Evolutionary conservation across 306 rosid species (phyloP).

Genomic region (Begonia fuchsioides): DNA sequence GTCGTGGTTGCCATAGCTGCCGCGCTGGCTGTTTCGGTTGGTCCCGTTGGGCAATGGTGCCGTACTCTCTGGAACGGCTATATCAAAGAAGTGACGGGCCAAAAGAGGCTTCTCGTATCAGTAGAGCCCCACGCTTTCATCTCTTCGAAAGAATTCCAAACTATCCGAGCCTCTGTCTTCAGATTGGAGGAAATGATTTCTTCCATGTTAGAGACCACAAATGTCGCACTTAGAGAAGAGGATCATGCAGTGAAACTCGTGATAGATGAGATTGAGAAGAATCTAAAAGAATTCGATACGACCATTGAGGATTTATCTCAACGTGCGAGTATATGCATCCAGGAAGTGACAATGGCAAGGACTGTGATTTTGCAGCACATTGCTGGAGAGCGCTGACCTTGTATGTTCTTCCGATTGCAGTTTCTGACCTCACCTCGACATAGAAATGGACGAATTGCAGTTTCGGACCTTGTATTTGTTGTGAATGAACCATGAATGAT

Average conservation of each 20-base stretch:
- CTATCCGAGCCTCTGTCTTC: constrained; percentile 24
- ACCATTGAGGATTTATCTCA: constrained; percentile 42
- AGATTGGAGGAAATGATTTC: constrained; percentile 38
- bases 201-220: no score
- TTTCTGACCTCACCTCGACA: no score
- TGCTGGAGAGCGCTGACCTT: constrained; percentile 1
- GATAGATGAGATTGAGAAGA: constrained; percentile 73
- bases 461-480: no score
- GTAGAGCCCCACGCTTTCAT: constrained; percentile 38
- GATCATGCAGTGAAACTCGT: constrained; percentile 44
- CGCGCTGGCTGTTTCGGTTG: constrained; percentile 64
- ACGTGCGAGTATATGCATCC: constrained; percentile 52
- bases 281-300: constrained; percentile 35
- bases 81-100: constrained; percentile 30
- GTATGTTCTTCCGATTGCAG: no score
- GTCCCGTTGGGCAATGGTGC: constrained; percentile 87
- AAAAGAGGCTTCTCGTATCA: constrained; percentile 41
- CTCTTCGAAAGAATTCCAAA: constrained; percentile 44
- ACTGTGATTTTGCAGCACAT: constrained; percentile 49
- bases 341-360: constrained; percentile 51
- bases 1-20: constrained; percentile 57
- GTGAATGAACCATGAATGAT: no score
- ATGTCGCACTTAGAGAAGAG: constrained; percentile 61
- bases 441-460: no score
- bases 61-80: constrained; percentile 48